These are phyloP conservation scores for Lachnellula suecica DNA, from an alignment of 2,329 filamentous ascomycete species.

Conservation along the genomic window DNA sequence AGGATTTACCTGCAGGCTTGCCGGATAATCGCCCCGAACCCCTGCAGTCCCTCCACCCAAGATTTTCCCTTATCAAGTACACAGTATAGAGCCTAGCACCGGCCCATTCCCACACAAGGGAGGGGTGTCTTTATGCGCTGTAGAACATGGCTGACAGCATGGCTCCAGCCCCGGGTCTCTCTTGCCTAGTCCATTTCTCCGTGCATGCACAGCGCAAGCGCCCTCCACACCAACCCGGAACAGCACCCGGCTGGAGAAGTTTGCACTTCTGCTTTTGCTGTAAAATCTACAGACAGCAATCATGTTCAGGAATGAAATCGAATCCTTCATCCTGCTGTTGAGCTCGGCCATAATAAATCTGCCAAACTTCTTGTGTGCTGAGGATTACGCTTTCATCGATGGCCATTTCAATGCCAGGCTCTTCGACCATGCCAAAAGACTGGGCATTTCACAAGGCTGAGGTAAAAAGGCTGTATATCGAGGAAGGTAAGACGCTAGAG, in stretches of 20 bases:
- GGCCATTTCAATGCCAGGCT: background rate
- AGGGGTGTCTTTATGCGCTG: background rate
- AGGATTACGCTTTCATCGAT: no score
- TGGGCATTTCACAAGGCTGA: slow-evolving; percentile 14
- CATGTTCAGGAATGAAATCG: no score
- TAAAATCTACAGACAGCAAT: no score
- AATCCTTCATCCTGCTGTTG: no score
- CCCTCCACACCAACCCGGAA: background rate
- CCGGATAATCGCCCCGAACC: background rate
- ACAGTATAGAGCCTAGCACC: background rate
- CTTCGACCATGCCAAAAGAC: slow-evolving; percentile 12
- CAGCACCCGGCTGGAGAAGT: background rate
- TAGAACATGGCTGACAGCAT: background rate
- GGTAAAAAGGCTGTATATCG: slow-evolving; percentile 15
- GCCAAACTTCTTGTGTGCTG: no score
- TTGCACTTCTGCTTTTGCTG: background rate
- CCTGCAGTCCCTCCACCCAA: background rate
- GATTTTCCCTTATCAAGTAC: background rate
- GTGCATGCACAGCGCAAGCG: background rate
- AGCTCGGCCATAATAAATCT: no score
- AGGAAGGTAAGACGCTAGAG: slow-evolving; percentile 7
- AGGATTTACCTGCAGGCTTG: no score
- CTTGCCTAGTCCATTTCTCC: background rate
- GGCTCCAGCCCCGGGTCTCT: no score
- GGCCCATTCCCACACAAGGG: background rate